Evolutionary conservation across 306 rosid genomes (phyloP), one percentile per base, ranked within the genome.

Genomic region (Morella rubra): DNA sequence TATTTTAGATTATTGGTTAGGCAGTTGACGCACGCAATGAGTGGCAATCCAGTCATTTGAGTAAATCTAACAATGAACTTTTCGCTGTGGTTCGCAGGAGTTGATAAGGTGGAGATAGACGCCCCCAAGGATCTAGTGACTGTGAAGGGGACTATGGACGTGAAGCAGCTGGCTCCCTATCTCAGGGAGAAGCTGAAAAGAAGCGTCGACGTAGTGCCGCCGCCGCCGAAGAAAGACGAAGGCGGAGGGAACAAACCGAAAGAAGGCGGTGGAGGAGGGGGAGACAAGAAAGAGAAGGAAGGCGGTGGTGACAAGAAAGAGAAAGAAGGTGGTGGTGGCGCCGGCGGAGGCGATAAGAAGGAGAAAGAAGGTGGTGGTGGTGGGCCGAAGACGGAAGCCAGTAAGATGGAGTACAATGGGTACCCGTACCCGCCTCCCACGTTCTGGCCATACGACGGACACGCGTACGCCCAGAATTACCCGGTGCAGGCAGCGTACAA

Each of bases 351-450:
- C 0, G 83, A 73, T 0, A 84, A 88, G 55, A 86, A 90, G 19
- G 83, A 69, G 45, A 73, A 69, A 18, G 77, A 74, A 1, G 85
- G 47, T 0, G 86, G 76, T 0, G 81, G 79, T 5, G 65, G 40
- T 0, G 65, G 41, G 53, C 1, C 86, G 0, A 90, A 84, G 79
- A 44, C 77, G 6, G 95, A 80, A 54, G 83, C 84, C 51, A 90
- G 49, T 82, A 94, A 88, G 82, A 80, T 85, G 93, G 93, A 87
- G 79, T 83, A 86, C 60, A n/a, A 20, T 8, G 98, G 98, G 0
- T 78, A 79, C 16, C 83, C 75, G 11, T 72, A 65, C 61, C 65
- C 84, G 6, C 72, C 84, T 0, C 61, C 82, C 11, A 60, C 37
- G 11, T 77, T 51, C 44, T 82, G 14, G 15, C 14, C 84, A 81